Percentiles rank a stretch among this genome's conserved stretches.
These are phyloP conservation scores for Amanita rubescens DNA, from an alignment of 768 basidiomycete species.

Conservation along the genomic window DNA sequence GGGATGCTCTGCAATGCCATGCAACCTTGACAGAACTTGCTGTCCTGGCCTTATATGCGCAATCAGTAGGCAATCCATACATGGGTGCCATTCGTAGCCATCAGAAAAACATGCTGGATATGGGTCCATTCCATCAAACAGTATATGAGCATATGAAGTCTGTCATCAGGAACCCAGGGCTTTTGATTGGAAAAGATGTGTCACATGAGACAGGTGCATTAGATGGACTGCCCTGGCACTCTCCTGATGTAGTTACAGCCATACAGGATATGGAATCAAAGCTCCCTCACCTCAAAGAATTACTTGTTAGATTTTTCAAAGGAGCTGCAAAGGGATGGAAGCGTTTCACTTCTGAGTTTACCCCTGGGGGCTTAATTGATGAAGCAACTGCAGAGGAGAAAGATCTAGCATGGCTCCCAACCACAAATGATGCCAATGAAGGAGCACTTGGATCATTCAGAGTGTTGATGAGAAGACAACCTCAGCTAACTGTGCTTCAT, in stretches of 20 bases:
- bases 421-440: slow-evolving; percentile 12
- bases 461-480: background rate
- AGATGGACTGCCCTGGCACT: slow-evolving; percentile 21
- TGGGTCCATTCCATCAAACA: slow-evolving; percentile 17
- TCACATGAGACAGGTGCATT: background rate
- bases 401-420: slow-evolving; percentile 7
- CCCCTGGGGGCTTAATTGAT: slow-evolving; percentile 12
- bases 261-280: slow-evolving; percentile 8
- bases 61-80: slow-evolving; percentile 17
- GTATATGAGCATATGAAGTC: slow-evolving; percentile 12
- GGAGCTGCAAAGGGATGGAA: slow-evolving; percentile 21
- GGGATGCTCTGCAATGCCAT: slow-evolving; percentile 14
- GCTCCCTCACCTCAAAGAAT: slow-evolving; percentile 13
- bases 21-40: slow-evolving; percentile 22
- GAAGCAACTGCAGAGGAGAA: background rate
- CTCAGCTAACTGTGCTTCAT: no score
- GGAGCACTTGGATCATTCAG: slow-evolving; percentile 7
- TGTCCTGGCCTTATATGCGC: slow-evolving; percentile 19
- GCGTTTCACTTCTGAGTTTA: slow-evolving; percentile 22
- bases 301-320: slow-evolving; percentile 17
- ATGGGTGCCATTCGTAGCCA: slow-evolving; percentile 21
- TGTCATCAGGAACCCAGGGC: slow-evolving; percentile 16
- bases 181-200: slow-evolving; percentile 19
- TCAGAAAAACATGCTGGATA: slow-evolving; percentile 17
- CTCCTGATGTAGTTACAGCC: slow-evolving; percentile 13